These are phyloP conservation scores for Trametes cubensis DNA, from an alignment of 768 basidiomycete species.

Conservation along the genomic window DNA sequence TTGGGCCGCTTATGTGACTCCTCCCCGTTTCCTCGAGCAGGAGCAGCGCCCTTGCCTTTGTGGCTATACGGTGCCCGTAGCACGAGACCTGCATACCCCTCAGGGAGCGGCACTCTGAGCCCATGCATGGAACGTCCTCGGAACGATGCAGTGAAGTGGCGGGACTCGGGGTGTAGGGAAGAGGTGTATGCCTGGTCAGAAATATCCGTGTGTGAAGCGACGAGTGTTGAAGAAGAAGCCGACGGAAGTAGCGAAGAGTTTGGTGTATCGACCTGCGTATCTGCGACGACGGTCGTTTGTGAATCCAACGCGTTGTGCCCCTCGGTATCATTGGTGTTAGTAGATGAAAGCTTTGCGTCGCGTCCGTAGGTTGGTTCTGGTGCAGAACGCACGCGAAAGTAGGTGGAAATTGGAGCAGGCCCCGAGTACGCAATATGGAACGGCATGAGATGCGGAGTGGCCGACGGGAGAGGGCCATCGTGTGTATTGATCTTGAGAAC, in stretches of 20 bases:
- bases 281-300: conserved; percentile 10
- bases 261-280: conserved; percentile 10
- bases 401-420: conserved; percentile 72
- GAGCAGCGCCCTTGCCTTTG: conserved; percentile 4
- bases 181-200: conserved; percentile 14
- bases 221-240: neutral
- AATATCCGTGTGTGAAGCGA: neutral
- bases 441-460: conserved; percentile 75
- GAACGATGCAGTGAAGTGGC: conserved; percentile 65
- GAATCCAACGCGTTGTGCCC: conserved; percentile 5
- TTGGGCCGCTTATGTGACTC: conserved; percentile 21
- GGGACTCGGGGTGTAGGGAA: conserved; percentile 24
- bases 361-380: conserved; percentile 28
- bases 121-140: conserved; percentile 78
- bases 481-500: neutral
- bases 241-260: neutral
- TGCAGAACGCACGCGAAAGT: conserved; percentile 58
- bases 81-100: conserved; percentile 70
- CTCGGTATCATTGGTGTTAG: conserved; percentile 1
- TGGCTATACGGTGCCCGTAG: conserved; percentile 41
- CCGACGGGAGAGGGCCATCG: neutral
- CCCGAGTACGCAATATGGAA: conserved; percentile 77
- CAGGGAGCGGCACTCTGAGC: conserved; percentile 58
- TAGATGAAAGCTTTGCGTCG: conserved; percentile 4
- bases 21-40: conserved; percentile 11